Conservation (phyloP, 2,329 filamentous ascomycete genomes). For the Penicillium brasilianum region DNA sequence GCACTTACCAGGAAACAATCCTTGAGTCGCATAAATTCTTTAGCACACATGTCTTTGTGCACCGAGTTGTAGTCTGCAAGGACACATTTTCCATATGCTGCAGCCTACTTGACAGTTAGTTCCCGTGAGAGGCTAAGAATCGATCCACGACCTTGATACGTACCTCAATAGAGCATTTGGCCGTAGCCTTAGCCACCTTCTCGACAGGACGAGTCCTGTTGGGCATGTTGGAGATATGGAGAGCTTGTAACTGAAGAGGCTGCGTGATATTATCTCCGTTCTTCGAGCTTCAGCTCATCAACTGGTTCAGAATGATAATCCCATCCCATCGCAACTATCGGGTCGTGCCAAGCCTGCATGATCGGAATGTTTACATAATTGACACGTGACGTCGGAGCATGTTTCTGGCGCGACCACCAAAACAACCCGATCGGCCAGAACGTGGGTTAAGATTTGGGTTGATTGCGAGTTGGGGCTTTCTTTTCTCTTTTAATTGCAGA, state of each 20-base stretch:
- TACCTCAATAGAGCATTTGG: conserved; percentile 71
- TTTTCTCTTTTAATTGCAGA: conserved; percentile 18
- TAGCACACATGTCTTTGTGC: conserved; percentile 85
- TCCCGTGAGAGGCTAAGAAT: background rate
- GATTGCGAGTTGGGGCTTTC: conserved; percentile 11
- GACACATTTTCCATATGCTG: conserved; percentile 89
- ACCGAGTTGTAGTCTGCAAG: conserved; percentile 87
- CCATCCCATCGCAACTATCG: background rate
- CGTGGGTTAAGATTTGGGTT: conserved; percentile 2
- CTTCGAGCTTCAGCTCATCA: background rate
- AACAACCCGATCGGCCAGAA: conserved; percentile 26
- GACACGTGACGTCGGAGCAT: conserved; percentile 28
- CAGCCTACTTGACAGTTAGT: conserved; percentile 62
- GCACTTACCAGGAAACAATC: conserved; percentile 81
- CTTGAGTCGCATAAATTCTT: conserved; percentile 84
- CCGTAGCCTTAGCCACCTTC: conserved; percentile 68
- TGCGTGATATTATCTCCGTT: background rate
- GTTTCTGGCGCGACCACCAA: conserved; percentile 35
- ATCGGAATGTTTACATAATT: conserved; percentile 28
- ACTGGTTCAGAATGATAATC: background rate
- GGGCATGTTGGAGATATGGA: conserved; percentile 44
- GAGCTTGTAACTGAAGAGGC: background rate
- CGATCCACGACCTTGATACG: conserved; percentile 17
- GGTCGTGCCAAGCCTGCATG: conserved; percentile 1
- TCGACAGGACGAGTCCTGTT: conserved; percentile 67